phyloP scores from a whole-genome alignment of 2,329 filamentous ascomycete genomes.

The Phialophora expanda region DNA sequence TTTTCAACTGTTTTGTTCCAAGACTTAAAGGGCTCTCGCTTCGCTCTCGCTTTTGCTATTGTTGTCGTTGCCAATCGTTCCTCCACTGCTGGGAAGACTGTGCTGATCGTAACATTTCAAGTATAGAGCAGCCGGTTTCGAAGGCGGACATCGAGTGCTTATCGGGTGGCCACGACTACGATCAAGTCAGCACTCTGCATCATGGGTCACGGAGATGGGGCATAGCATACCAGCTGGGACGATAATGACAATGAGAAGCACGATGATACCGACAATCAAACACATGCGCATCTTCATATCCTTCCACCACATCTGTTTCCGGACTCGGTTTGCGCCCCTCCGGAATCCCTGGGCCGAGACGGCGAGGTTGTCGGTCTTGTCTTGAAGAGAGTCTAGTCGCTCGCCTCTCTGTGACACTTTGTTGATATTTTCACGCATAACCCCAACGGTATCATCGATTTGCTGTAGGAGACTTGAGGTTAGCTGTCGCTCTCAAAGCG shows the following conservation, averaged over 20 bases:
- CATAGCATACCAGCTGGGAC: constrained; percentile 77
- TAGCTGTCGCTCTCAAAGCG: constrained; percentile 10
- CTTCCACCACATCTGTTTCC: constrained; percentile 99
- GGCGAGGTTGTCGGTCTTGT: constrained; percentile 92
- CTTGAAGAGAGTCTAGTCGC: constrained; percentile 82
- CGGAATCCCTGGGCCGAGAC: constrained; percentile 94
- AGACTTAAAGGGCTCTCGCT: constrained; percentile 22
- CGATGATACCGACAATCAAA: constrained; percentile 85
- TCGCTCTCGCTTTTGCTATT: constrained; percentile 20
- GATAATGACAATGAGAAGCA: constrained; percentile 92
- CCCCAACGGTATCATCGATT: constrained; percentile 94
- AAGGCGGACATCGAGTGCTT: constrained; percentile 8
- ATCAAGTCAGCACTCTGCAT: constrained; percentile 19
- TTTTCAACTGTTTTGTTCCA: constrained; percentile 1
- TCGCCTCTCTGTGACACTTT: constrained; percentile 94
- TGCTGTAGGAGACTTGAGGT: constrained; percentile 64
- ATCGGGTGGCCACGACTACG: constrained; percentile 38
- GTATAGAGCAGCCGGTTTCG: constrained; percentile 6
- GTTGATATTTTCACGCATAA: constrained; percentile 98
- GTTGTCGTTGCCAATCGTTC: constrained; percentile 10
- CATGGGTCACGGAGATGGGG: background rate
- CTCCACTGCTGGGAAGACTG: constrained; percentile 24
- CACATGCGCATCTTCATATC: constrained; percentile 99
- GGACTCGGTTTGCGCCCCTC: constrained; percentile 91
- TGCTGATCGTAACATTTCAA: constrained; percentile 26